phyloP scores from a whole-genome alignment of 495 filamentous ascomycete species.

The Daldinia loculata region DNA sequence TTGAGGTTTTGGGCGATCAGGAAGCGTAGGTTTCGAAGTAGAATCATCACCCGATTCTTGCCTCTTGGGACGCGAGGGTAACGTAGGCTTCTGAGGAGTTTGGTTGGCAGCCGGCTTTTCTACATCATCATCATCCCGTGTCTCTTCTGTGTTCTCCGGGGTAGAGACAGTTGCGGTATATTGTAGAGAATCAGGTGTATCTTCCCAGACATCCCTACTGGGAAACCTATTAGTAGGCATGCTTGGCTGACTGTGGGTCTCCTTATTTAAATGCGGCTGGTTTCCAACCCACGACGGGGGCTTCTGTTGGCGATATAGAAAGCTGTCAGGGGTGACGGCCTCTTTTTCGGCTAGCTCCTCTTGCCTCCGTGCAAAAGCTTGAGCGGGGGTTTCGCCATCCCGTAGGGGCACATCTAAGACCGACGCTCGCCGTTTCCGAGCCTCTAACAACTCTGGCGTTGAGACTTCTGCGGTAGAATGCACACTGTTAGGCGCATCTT shows the following conservation, averaged over 20 bases:
- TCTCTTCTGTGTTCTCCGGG: slow-evolving; percentile 64
- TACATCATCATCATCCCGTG: slow-evolving; percentile 42
- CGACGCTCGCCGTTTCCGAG: slow-evolving; percentile 41
- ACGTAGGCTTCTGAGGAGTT: slow-evolving; percentile 56
- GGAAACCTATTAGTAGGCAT: slow-evolving; percentile 81
- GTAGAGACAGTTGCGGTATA: slow-evolving; percentile 79
- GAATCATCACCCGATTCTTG: slow-evolving; percentile 56
- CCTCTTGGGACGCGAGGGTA: slow-evolving; percentile 56
- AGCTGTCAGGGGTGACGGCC: slow-evolving; percentile 50
- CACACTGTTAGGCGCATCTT: slow-evolving; percentile 90
- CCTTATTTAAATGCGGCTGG: slow-evolving; percentile 52
- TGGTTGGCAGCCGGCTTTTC: slow-evolving; percentile 40
- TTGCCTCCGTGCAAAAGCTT: slow-evolving; percentile 62
- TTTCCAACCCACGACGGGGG: slow-evolving; percentile 57
- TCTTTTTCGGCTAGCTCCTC: slow-evolving; percentile 64
- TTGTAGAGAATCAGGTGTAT: slow-evolving; percentile 82
- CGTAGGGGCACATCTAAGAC: slow-evolving; percentile 40
- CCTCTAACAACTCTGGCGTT: slow-evolving; percentile 71
- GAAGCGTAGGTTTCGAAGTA: slow-evolving; percentile 50
- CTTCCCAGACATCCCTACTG: slow-evolving; percentile 96
- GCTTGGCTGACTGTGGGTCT: slow-evolving; percentile 53
- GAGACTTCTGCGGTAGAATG: slow-evolving; percentile 86
- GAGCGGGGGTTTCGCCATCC: slow-evolving; percentile 59
- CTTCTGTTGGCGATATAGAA: slow-evolving; percentile 57
- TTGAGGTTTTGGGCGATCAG: slow-evolving; percentile 79